Evolutionary conservation across 805 yeast species (phyloP).

Genomic region (Spathaspora girioi): DNA sequence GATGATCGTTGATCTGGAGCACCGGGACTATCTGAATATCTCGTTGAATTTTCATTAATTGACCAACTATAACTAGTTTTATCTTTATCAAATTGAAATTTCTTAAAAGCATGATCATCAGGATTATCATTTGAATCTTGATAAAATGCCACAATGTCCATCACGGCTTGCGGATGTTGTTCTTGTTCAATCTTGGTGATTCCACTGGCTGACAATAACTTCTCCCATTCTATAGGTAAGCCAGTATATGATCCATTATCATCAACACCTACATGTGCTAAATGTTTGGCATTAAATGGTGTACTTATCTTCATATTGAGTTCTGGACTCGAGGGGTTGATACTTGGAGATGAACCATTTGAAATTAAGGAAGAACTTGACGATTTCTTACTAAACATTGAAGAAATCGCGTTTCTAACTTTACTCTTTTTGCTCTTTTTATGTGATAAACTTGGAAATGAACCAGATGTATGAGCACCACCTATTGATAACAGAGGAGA

Average conservation of each 20-base stretch:
- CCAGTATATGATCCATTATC: slow-evolving; percentile 87
- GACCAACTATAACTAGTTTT: slow-evolving; percentile 9
- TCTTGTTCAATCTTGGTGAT: slow-evolving; percentile 85
- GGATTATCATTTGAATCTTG: slow-evolving; percentile 49
- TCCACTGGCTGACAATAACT: slow-evolving; percentile 76
- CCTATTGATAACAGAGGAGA: not conserved
- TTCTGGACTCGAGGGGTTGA: slow-evolving; percentile 9
- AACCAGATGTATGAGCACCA: not conserved
- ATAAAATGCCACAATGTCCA: slow-evolving; percentile 85
- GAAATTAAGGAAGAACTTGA: slow-evolving; percentile 7
- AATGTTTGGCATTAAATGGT: slow-evolving; percentile 87
- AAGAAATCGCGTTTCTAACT: slow-evolving; percentile 57
- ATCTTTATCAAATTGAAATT: slow-evolving; percentile 30
- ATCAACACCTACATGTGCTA: slow-evolving; percentile 92
- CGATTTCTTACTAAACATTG: slow-evolving; percentile 39
- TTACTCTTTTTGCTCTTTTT: slow-evolving; percentile 42
- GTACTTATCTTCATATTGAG: slow-evolving; percentile 67
- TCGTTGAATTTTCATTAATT: slow-evolving; percentile 15
- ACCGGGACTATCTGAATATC: not conserved
- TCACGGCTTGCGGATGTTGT: slow-evolving; percentile 90
- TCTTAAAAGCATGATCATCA: slow-evolving; percentile 42
- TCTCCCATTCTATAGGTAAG: slow-evolving; percentile 90
- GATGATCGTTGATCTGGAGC: slow-evolving; percentile 1
- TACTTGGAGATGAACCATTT: slow-evolving; percentile 11
- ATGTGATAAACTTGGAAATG: not conserved